phyloP scores from a whole-genome alignment of 1,284 basidiomycete genomes.

The Ganoderma multipileum region DNA sequence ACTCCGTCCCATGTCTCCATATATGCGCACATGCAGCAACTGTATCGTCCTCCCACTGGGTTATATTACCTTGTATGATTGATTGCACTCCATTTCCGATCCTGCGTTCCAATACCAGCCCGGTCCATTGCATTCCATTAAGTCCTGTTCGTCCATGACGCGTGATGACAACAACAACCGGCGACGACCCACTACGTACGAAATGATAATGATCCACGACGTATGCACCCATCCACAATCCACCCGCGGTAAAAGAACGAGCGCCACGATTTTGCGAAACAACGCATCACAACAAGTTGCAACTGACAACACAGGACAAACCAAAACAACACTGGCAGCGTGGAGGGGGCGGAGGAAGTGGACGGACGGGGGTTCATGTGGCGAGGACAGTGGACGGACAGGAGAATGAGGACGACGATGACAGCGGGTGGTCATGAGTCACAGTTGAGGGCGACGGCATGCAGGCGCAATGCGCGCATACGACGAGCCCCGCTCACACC shows the following conservation, averaged over 20 bases:
- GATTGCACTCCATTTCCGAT: slow-evolving; percentile 2
- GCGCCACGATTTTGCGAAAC: slow-evolving; percentile 26
- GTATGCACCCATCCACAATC: background rate
- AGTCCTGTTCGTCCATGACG: background rate
- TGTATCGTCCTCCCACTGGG: background rate
- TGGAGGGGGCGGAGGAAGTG: background rate
- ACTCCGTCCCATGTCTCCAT: slow-evolving; percentile 2
- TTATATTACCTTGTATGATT: slow-evolving; percentile 1
- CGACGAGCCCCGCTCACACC: slow-evolving; percentile 28
- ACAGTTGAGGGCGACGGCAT: slow-evolving; percentile 4
- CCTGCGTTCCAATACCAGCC: slow-evolving; percentile 8
- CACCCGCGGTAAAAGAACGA: slow-evolving; percentile 6
- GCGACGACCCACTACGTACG: background rate
- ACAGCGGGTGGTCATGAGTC: background rate
- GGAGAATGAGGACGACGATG: background rate
- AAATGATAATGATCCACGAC: background rate
- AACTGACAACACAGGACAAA: slow-evolving; percentile 37
- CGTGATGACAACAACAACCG: background rate
- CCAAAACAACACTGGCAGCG: slow-evolving; percentile 33
- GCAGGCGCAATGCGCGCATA: slow-evolving; percentile 6
- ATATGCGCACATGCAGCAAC: background rate
- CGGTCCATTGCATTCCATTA: background rate
- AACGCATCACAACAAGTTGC: slow-evolving; percentile 40
- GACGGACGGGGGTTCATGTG: background rate
- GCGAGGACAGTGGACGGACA: background rate